Percentiles rank a stretch among this genome's conserved stretches.
Conservation (phyloP, 352 stramenopile genomes). For the Halophytophthora polymorphica region DNA sequence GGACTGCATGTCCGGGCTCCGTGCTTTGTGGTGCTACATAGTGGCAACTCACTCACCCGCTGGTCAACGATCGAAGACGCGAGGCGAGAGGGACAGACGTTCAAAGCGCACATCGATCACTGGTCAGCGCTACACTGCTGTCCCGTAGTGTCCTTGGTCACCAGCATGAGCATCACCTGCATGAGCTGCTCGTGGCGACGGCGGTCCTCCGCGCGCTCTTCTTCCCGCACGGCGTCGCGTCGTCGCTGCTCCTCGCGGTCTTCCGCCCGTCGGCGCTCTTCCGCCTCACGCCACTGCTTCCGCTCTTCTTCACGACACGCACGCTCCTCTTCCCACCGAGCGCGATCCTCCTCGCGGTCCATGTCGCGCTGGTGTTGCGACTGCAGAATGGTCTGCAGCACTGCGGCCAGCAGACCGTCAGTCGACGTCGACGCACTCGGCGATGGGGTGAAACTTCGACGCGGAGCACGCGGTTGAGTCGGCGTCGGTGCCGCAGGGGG, state of each 20-base stretch:
- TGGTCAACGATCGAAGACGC: too few species aligned
- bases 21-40: too few species aligned
- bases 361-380: slow-evolving; percentile 37
- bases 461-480: slow-evolving; percentile 5
- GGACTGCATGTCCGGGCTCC: too few species aligned
- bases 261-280: slow-evolving; percentile 33
- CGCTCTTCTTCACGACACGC: slow-evolving; percentile 23
- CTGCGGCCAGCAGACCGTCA: slow-evolving; percentile 30
- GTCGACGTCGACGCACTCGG: slow-evolving; percentile 17
- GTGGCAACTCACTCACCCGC: too few species aligned
- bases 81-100: too few species aligned
- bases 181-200: slow-evolving; percentile 38
- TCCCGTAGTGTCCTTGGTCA: slow-evolving; percentile 17
- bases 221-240: slow-evolving; percentile 24
- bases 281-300: slow-evolving; percentile 27
- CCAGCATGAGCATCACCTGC: slow-evolving; percentile 38
- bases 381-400: slow-evolving; percentile 31
- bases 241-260: slow-evolving; percentile 29
- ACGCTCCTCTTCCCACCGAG: slow-evolving; percentile 25
- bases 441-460: not conserved
- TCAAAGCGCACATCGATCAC: not conserved
- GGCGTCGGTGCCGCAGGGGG: slow-evolving; percentile 4
- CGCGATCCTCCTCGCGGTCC: slow-evolving; percentile 29
- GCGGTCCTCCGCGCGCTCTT: slow-evolving; percentile 31
- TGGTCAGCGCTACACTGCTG: slow-evolving; percentile 16